These are phyloP conservation scores for Umbelopsis sp. DNA, from an alignment of 192 early-diverging fungal genomes.

Conservation along the genomic window DNA sequence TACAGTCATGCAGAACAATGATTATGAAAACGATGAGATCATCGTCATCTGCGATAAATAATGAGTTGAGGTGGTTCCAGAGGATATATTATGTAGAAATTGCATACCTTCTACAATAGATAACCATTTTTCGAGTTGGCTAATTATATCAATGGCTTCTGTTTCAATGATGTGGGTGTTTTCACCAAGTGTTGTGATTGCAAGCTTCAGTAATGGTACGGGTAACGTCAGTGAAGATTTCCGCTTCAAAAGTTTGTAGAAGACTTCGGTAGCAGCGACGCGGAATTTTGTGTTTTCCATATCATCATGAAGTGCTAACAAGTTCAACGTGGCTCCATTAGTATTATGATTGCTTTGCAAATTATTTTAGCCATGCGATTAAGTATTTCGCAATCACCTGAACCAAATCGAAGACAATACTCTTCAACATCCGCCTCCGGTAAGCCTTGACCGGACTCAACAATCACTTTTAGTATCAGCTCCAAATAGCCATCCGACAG, in stretches of 20 bases:
- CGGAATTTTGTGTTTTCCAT: slow-evolving; percentile 23
- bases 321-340: not conserved
- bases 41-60: slow-evolving; percentile 23
- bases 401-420: slow-evolving; percentile 20
- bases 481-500: slow-evolving; percentile 14
- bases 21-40: slow-evolving; percentile 30
- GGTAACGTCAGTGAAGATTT: not conserved
- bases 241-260: slow-evolving; percentile 8
- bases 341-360: not conserved
- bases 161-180: slow-evolving; percentile 22
- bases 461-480: not conserved
- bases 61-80: too few relatives aligned
- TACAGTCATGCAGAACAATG: slow-evolving; percentile 25
- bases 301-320: slow-evolving; percentile 6
- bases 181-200: slow-evolving; percentile 30
- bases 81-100: not conserved
- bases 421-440: slow-evolving; percentile 18
- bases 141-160: slow-evolving; percentile 24
- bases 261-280: slow-evolving; percentile 6
- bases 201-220: slow-evolving; percentile 18
- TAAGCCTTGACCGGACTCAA: not conserved
- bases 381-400: not conserved
- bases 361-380: not conserved
- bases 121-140: slow-evolving; percentile 27
- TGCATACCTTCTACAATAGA: slow-evolving; percentile 28